phyloP scores from a whole-genome alignment of 208 protist genomes.

The Acanthamoeba lenticulata region DNA sequence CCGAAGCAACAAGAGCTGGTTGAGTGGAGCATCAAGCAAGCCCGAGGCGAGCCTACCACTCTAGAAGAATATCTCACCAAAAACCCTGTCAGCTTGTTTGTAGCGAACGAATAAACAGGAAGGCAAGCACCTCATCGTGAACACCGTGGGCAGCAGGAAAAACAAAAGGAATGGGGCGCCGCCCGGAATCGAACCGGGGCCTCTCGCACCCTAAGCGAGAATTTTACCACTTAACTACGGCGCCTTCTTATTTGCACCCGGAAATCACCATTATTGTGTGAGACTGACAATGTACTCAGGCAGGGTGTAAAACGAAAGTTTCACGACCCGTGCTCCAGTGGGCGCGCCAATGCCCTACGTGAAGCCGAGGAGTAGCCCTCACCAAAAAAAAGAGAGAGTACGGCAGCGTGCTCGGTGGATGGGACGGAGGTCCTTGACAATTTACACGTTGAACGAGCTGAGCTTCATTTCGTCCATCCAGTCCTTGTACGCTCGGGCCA shows the following conservation, averaged over 20 bases:
- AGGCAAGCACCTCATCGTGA: too few species aligned
- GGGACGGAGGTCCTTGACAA: too few species aligned
- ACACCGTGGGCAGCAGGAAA: neutral
- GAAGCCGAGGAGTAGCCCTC: too few species aligned
- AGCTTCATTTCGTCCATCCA: conserved; percentile 44
- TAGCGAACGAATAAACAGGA: too few species aligned
- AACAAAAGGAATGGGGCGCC: conserved; percentile 10
- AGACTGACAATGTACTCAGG: too few species aligned
- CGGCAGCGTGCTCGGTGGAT: too few species aligned
- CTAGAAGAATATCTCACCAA: neutral
- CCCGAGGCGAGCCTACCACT: neutral
- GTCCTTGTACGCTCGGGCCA: conserved; percentile 3
- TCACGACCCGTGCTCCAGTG: too few species aligned
- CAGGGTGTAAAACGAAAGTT: too few species aligned
- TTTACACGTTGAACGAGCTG: conserved; percentile 9
- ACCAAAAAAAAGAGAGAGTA: too few species aligned
- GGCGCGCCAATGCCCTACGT: too few species aligned
- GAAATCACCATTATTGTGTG: too few species aligned
- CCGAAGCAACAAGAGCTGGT: neutral
- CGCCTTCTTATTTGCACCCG: neutral
- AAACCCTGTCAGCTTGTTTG: neutral
- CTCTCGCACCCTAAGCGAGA: conserved; percentile 64
- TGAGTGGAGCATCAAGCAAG: neutral
- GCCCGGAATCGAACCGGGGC: conserved; percentile 62
- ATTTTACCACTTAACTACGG: conserved; percentile 66